A percentile compares a stretch with the other conserved stretches of the same genome.
These are phyloP conservation scores for Rosa rugosa DNA, from an alignment of 306 rosid species.

Conservation along the genomic window DNA sequence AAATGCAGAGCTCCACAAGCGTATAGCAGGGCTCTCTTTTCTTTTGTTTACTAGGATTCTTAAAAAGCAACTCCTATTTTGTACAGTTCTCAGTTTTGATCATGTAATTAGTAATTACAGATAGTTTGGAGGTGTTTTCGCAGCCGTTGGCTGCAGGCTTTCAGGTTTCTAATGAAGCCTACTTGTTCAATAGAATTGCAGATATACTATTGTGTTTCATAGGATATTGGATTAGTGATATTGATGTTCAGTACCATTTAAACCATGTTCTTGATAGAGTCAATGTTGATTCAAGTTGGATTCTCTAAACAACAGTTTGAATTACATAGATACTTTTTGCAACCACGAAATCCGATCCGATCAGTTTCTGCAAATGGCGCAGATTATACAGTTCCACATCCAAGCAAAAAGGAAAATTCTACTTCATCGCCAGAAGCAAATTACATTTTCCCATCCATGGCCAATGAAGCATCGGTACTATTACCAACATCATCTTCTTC, in stretches of 20 bases:
- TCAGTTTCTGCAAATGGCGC: neutral
- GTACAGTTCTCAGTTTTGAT: slow-evolving; percentile 8
- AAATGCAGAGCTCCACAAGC: slow-evolving; percentile 7
- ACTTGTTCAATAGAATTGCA: neutral
- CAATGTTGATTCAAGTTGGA: neutral
- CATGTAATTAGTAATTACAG: too few species aligned
- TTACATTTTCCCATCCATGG: slow-evolving; percentile 7
- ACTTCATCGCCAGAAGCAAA: neutral
- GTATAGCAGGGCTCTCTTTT: neutral
- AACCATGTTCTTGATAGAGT: neutral
- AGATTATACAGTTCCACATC: neutral
- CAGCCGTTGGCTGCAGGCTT: neutral
- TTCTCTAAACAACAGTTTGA: neutral
- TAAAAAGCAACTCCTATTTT: neutral
- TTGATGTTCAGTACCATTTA: neutral
- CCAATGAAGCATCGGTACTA: slow-evolving; percentile 11
- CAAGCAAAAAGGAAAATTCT: neutral
- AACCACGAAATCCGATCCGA: neutral
- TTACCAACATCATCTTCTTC: neutral
- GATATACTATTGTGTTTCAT: neutral
- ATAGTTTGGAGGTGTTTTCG: neutral
- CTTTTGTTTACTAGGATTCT: too few species aligned
- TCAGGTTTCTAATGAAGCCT: neutral
- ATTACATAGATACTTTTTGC: neutral
- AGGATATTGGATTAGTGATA: neutral